These are phyloP conservation scores for Megacollybia marginata DNA, from an alignment of 768 basidiomycete species.

Conservation along the genomic window DNA sequence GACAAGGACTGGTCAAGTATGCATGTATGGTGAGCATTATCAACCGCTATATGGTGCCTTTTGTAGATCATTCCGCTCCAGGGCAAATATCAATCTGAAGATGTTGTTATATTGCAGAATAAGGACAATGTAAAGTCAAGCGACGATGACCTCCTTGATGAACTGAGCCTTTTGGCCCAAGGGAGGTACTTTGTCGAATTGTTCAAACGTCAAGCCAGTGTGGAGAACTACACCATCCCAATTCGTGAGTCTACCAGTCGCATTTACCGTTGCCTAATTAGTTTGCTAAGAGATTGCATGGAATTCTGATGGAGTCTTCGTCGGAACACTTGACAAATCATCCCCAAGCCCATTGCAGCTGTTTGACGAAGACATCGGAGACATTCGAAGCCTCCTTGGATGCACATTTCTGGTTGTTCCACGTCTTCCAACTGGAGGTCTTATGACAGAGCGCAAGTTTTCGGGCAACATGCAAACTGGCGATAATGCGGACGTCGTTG, in stretches of 20 bases:
- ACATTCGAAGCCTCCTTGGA: neutral
- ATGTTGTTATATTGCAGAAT: neutral
- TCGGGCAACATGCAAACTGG: constrained; percentile 4
- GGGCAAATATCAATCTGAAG: neutral
- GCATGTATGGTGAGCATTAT: neutral
- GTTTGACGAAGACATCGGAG: neutral
- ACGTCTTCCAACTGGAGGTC: neutral
- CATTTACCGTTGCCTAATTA: neutral
- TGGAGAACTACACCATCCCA: neutral
- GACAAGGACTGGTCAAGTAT: neutral
- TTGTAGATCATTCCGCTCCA: neutral
- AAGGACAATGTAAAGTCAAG: neutral
- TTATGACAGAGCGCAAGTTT: constrained; percentile 1
- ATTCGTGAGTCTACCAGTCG: neutral
- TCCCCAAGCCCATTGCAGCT: too few relatives aligned
- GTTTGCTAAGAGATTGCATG: neutral
- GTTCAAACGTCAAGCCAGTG: neutral
- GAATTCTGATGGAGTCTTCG: neutral
- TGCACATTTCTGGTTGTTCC: neutral
- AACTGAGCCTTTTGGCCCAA: neutral
- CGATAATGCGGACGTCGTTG: constrained; percentile 4
- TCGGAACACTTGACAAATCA: neutral
- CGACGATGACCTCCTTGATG: neutral
- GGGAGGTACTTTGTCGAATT: neutral
- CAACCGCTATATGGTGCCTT: neutral